phyloP scores from a whole-genome alignment of 2,329 filamentous ascomycete species.

The Lachnellula willkommii region DNA sequence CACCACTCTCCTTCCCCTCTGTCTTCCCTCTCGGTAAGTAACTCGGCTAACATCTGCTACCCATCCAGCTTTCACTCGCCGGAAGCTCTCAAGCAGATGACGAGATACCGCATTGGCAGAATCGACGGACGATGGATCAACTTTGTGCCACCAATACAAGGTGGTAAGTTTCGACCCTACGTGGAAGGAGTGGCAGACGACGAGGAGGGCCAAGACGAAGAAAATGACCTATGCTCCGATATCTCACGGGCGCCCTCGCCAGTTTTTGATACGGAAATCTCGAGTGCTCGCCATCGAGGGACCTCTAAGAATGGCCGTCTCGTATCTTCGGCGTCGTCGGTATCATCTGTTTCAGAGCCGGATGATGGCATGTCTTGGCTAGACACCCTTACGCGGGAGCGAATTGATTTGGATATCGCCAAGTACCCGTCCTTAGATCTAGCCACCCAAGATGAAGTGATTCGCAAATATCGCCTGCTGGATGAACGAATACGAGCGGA shows the following conservation, averaged over 20 bases:
- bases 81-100: conserved; percentile 71
- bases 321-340: conserved; percentile 43
- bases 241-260: conserved; percentile 30
- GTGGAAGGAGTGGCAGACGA: conserved; percentile 32
- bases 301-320: conserved; percentile 8
- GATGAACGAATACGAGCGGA: conserved; percentile 65
- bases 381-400: conserved; percentile 66
- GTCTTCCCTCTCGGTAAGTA: neutral
- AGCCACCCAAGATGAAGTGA: conserved; percentile 68
- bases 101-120: conserved; percentile 72
- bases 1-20: neutral
- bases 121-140: conserved; percentile 81
- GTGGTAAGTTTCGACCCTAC: conserved; percentile 65
- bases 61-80: conserved; percentile 68
- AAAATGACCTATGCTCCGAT: conserved; percentile 22
- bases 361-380: conserved; percentile 59
- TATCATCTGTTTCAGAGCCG: conserved; percentile 53
- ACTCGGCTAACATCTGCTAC: neutral
- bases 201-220: conserved; percentile 35
- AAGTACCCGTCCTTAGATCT: conserved; percentile 77
- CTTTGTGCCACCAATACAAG: conserved; percentile 87
- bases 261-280: conserved; percentile 27
- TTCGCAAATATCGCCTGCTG: conserved; percentile 75
- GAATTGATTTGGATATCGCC: conserved; percentile 68
- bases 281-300: conserved; percentile 19